Base-by-base conservation (phyloP, 768 basidiomycete species). In the Hemileccinum rubropunctum region DNA sequence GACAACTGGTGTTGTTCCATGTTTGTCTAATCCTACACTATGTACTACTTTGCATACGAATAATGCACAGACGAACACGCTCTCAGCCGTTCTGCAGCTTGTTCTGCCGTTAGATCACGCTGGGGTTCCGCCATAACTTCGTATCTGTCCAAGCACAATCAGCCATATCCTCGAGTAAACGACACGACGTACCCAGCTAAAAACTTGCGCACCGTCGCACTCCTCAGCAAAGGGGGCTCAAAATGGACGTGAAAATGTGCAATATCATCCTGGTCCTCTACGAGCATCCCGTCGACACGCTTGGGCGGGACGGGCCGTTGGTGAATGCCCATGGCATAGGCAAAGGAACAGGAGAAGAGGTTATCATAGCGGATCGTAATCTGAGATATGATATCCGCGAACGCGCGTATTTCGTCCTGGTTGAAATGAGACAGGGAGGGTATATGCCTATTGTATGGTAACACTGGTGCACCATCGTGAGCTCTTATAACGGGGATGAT, bases 271-370 rank as follows among this genome's bases (percentile, higher is more conserved):
- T 73, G 72, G 34, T 80, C 75, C 11, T 72, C 69, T 23, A 50
- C 33, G 11, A 52, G n/a, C 11, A 15, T 38, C 12, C 56, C 61
- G 10, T 71, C 65, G 15, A 65, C 64, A 36, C 59, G 48, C 18
- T 54, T 51, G 6, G 70, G 66, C 9, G 85, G 81, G 3, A 81
- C 61, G 6, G 91, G 88, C 2, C 85, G 79, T 65, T 97, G 94
- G 62, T 95, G 94, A 41, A 95, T 79, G 32, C 94, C 94, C 91
- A 95, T 94, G 7, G 90, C 93, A 66, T 95, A 97, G 1, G 91
- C 86, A 68, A 95, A 97, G 0, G 91, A 87, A 64, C 89, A 92
- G 6, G 77, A 78, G 64, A 92, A 92, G 27, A 92, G 70, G 59
- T 87, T 89, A 60, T 88, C 89, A 57, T 88, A 91, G 45, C 81